These are phyloP conservation scores for Monosiga brevicollis DNA, from an alignment of 78 protist genomes.

Conservation along the genomic window DNA sequence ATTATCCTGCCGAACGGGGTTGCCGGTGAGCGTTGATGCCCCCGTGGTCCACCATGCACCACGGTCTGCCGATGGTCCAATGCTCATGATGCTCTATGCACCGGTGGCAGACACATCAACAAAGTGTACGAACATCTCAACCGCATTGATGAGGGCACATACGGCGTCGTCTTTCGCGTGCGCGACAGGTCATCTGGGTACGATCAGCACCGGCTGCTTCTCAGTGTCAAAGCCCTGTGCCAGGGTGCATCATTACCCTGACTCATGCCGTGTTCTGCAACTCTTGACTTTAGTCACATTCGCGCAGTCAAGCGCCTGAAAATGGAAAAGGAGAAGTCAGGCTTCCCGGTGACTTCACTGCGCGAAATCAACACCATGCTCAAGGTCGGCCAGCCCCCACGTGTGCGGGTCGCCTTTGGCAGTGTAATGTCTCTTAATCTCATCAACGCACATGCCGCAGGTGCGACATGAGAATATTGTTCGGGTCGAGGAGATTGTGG, in stretches of 20 bases:
- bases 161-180: slow-evolving; percentile 29
- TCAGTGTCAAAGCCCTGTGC: background rate
- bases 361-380: slow-evolving; percentile 31
- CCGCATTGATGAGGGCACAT: slow-evolving; percentile 19
- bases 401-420: background rate
- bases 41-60: no score
- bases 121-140: slow-evolving; percentile 6
- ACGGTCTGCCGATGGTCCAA: no score
- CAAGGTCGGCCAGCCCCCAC: background rate
- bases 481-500: slow-evolving; percentile 27
- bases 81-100: no score
- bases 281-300: background rate
- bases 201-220: background rate
- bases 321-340: slow-evolving; percentile 24
- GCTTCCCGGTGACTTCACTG: slow-evolving; percentile 32
- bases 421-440: background rate
- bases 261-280: background rate
- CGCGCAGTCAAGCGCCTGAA: slow-evolving; percentile 25
- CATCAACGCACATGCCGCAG: background rate
- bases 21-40: no score
- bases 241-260: background rate
- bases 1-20: no score
- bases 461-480: slow-evolving; percentile 12
- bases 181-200: background rate
- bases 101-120: no score